These are phyloP conservation scores for Alternaria incomplexa DNA, from an alignment of 2,329 filamentous ascomycete genomes.

Conservation along the genomic window DNA sequence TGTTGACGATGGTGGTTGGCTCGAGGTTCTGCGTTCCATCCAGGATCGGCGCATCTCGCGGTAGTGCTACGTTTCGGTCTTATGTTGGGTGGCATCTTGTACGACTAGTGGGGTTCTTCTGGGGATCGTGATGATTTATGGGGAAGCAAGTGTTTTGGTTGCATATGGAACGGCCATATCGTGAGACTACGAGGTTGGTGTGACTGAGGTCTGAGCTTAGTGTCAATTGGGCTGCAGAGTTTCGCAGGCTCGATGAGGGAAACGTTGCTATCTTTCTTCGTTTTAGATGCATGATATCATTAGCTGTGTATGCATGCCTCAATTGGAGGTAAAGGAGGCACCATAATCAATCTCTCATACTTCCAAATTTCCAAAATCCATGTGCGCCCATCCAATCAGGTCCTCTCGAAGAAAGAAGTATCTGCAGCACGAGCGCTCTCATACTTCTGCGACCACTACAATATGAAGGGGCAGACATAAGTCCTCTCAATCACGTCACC, in stretches of 20 bases:
- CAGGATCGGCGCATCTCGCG: slow-evolving; percentile 30
- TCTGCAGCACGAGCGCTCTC: neutral
- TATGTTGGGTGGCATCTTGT: slow-evolving; percentile 18
- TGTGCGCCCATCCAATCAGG: neutral
- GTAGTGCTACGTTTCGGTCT: slow-evolving; percentile 12
- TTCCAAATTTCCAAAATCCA: fast-evolving
- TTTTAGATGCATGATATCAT: slow-evolving; percentile 7
- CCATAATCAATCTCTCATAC: neutral
- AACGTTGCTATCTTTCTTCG: slow-evolving; percentile 1
- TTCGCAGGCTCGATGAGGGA: slow-evolving; percentile 9
- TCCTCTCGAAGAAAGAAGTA: neutral
- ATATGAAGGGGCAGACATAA: neutral
- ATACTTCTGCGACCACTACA: neutral
- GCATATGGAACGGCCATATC: neutral
- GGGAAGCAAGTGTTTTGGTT: neutral
- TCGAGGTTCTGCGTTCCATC: slow-evolving; percentile 37
- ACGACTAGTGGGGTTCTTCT: slow-evolving; percentile 21
- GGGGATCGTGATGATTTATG: neutral
- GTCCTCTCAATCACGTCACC: neutral
- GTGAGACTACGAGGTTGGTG: neutral
- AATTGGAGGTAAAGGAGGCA: neutral
- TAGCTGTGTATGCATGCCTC: neutral
- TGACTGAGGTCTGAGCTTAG: slow-evolving; percentile 2
- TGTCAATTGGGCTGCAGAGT: slow-evolving; percentile 14
- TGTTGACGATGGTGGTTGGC: slow-evolving; percentile 40